Percentiles rank a stretch among this genome's conserved stretches.
phyloP scores from a whole-genome alignment of 441 rosid genomes.

The Populus hybrid region DNA sequence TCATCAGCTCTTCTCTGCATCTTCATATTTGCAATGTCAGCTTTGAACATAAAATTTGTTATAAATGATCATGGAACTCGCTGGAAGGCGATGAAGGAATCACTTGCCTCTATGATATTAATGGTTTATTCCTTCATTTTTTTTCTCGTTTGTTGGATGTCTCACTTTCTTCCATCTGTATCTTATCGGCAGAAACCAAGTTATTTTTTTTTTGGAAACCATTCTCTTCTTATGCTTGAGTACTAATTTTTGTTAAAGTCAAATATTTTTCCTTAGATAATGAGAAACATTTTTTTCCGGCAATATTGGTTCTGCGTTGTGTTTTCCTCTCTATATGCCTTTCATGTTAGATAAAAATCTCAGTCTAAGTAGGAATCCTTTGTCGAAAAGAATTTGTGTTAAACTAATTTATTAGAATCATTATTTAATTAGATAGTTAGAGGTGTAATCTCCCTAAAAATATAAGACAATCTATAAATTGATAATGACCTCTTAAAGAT shows the following conservation, averaged over 20 bases:
- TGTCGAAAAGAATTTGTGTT: not conserved
- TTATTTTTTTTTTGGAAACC: conserved; percentile 1
- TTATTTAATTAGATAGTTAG: not conserved
- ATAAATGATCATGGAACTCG: conserved; percentile 59
- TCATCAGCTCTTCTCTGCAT: too few relatives aligned
- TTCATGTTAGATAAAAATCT: not conserved
- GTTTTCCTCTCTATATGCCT: not conserved
- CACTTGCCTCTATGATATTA: conserved; percentile 72
- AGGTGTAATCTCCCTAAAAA: not conserved
- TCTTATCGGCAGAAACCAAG: conserved; percentile 88
- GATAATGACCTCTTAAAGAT: not conserved
- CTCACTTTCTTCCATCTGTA: conserved; percentile 90
- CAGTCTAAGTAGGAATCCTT: too few relatives aligned
- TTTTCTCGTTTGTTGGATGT: conserved; percentile 95
- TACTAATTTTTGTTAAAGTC: not conserved
- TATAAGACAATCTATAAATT: conserved; percentile 38
- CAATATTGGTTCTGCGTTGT: too few relatives aligned
- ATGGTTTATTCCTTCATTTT: conserved; percentile 82
- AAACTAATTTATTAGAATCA: not conserved
- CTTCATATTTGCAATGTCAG: too few relatives aligned
- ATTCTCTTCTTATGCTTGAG: not conserved
- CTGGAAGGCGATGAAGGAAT: conserved; percentile 82
- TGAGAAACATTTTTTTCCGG: too few relatives aligned
- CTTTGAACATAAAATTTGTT: conserved; percentile 27
- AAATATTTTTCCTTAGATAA: too few relatives aligned